Evolutionary conservation across 495 filamentous ascomycete genomes (phyloP).

Genomic region (Aspergillus haitiensis): DNA sequence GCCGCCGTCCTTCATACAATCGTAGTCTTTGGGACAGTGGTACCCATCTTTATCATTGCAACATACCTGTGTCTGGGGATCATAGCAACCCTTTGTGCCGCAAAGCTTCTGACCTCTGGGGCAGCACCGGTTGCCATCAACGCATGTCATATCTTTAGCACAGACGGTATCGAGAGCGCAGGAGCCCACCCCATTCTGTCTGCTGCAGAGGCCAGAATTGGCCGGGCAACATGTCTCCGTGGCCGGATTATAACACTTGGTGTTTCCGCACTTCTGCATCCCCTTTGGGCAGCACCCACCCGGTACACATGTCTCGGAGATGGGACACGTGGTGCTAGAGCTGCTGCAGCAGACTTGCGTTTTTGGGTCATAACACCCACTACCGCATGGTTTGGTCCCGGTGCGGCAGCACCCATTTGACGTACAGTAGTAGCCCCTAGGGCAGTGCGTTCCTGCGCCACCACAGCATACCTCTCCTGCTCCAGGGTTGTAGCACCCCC

Average conservation of each 20-base stretch:
- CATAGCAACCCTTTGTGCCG: background rate
- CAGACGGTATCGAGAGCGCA: background rate
- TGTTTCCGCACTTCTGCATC: background rate
- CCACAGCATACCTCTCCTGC: background rate
- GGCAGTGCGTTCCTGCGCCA: background rate
- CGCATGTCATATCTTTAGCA: background rate
- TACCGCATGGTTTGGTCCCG: too few relatives aligned
- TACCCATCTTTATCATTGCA: background rate
- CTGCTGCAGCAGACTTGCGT: too few relatives aligned
- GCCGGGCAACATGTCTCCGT: background rate
- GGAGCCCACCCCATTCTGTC: background rate
- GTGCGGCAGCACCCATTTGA: too few relatives aligned
- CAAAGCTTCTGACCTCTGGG: background rate
- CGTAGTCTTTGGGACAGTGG: background rate
- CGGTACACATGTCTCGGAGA: background rate
- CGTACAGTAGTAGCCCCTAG: background rate
- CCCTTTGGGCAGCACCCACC: background rate
- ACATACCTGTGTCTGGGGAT: background rate
- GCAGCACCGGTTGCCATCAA: background rate
- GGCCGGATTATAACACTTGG: background rate
- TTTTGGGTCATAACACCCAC: too few relatives aligned
- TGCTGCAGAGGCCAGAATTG: background rate
- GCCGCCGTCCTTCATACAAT: background rate
- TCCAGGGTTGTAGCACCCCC: background rate
- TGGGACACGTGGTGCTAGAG: too few relatives aligned